Percentiles rank a stretch among this genome's conserved stretches.
Evolutionary conservation across 257 asterid genomes (phyloP).

Genomic region (Handroanthus guayacan): DNA sequence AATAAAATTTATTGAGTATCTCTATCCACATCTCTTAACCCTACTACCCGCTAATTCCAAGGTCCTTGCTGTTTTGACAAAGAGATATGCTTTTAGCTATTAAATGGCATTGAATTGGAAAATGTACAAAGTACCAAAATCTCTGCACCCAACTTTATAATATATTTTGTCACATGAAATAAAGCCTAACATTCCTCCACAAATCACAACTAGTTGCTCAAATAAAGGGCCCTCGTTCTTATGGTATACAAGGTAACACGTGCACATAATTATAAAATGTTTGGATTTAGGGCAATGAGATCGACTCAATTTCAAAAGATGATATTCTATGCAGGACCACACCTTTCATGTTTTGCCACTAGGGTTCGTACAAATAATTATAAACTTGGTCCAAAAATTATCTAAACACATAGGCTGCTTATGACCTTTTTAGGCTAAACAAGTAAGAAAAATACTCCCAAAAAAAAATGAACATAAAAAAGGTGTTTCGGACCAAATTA

Average conservation of each 20-base stretch:
- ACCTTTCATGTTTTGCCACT: slow-evolving; percentile 30
- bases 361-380: not conserved
- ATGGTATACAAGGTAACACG: slow-evolving; percentile 46
- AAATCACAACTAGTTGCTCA: not conserved
- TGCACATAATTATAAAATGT: slow-evolving; percentile 34
- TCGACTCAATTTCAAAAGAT: not conserved
- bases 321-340: not conserved
- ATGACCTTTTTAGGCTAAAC: not conserved
- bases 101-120: slow-evolving; percentile 36
- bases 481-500: no score
- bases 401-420: not conserved
- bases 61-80: slow-evolving; percentile 33
- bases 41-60: slow-evolving; percentile 1
- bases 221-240: slow-evolving; percentile 7
- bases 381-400: not conserved
- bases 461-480: no score
- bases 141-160: slow-evolving; percentile 15
- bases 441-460: no score
- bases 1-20: not conserved
- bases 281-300: not conserved
- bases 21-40: not conserved
- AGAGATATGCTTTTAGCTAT: slow-evolving; percentile 22
- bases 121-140: slow-evolving; percentile 19
- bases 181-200: slow-evolving; percentile 40
- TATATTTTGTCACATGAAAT: slow-evolving; percentile 40